Conservation (phyloP, 1,284 basidiomycete species). For the Rugosomyces carneus region DNA sequence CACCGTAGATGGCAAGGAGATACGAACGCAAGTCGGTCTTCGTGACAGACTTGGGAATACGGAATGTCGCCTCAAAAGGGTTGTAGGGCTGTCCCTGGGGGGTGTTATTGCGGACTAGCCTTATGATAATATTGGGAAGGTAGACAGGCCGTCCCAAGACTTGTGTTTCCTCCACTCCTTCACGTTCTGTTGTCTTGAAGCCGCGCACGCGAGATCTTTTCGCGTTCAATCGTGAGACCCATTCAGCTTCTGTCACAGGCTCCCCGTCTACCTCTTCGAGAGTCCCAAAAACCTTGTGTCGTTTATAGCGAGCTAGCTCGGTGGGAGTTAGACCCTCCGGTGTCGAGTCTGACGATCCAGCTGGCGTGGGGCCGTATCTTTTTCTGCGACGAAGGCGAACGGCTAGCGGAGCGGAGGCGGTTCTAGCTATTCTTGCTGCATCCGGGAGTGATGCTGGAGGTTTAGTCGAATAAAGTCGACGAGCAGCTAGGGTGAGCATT, state of each 20-base stretch:
- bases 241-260: constrained; percentile 44
- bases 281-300: constrained; percentile 47
- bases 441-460: constrained; percentile 25
- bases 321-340: constrained; percentile 51
- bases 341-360: constrained; percentile 45
- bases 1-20: constrained; percentile 77
- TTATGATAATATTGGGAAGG: constrained; percentile 83
- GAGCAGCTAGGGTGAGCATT: constrained; percentile 25
- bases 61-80: constrained; percentile 92
- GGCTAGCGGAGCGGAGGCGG: constrained; percentile 62
- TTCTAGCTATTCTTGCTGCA: constrained; percentile 50
- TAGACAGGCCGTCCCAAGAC: constrained; percentile 81
- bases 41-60: constrained; percentile 79
- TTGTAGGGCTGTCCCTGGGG: constrained; percentile 80
- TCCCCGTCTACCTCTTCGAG: constrained; percentile 36
- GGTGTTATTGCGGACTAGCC: constrained; percentile 82
- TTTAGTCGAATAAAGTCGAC: constrained; percentile 46
- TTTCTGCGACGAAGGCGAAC: constrained; percentile 64
- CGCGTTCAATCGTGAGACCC: constrained; percentile 49
- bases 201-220: constrained; percentile 64
- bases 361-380: constrained; percentile 34
- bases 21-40: constrained; percentile 91
- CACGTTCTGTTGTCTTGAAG: constrained; percentile 34
- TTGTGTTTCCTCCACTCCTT: constrained; percentile 36
- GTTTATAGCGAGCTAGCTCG: constrained; percentile 54